Evolutionary conservation across 768 basidiomycete species (phyloP), one percentile per base, ranked within the genome.

Genomic region (Tulasnella sp.): DNA sequence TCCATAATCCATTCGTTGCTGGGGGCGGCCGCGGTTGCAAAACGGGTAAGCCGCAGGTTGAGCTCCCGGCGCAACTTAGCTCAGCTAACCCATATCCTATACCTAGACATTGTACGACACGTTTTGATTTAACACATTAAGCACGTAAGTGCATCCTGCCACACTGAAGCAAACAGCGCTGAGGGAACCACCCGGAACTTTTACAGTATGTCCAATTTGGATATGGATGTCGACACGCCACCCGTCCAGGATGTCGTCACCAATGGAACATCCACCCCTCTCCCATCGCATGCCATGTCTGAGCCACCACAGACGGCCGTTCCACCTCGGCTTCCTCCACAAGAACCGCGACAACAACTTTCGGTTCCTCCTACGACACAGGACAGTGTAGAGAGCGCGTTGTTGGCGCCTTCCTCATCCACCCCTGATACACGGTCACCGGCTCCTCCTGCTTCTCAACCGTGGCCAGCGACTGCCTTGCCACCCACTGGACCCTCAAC

Each of bases 391-490:
- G 19, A 25, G 30, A 29, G 31, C 12, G 52, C 52, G 3, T 53
- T 42, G 45, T 44, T 43, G 27, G 42, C 38, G 21, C 54, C 54
- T 34, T 48, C 48, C 8, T 44, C 21, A 15, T 30, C 49, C 5
- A 46, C 12, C 19, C 49, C 57, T 22, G 57, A n/a, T 7, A 21
- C 29, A 46, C 27, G 17, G 25, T 24, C 50, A 22, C 58, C 62
- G n/a, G 41, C 17, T 31, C 43, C 59, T 22, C 50, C 59, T 41
- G 42, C 61, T 25, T 43, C 46, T 34, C 59, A 60, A 45, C 44
- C 49, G 19, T 38, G 50, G 59, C 59, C 59, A 11, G 60, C 59
- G 10, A 62, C 59, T 10, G 56, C 56, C 15, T 48, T 62, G 24
- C 62, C 61, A 22, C 60, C 61, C 17, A 29, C 44, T n/a, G 45